Evolutionary conservation across 108 stramenopile species (phyloP), one percentile per base, ranked within the genome.

Genomic region (Nitzschia putrida): DNA sequence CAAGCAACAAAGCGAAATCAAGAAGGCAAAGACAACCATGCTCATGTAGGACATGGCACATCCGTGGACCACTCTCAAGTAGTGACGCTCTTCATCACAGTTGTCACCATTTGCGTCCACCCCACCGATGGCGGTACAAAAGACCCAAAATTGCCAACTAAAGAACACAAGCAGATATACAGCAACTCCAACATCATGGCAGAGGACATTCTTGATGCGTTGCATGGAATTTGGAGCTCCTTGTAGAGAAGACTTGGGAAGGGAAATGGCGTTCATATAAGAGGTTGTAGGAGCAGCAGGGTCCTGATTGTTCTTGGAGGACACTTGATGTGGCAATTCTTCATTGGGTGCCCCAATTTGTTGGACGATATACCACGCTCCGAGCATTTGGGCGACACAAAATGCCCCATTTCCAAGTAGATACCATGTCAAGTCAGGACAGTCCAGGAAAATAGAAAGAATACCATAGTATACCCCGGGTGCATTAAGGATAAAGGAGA

Each of bases 171-270:
- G 29, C 37, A 90, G 87, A 70, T 90, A 90, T 4, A 90, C 42
- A 10, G 88, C 88, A 52, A 90, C 77, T 7, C 66, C 45, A n/a
- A 78, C 83, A 64, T 90, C 88, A 45, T 90, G 74, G 61, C 86
- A 90, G n/a, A 90, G 63, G 39, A 86, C 74, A 44, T 90, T 73
- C 60, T 82, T 73, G n/a, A 82, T 73, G 11, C 86, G 82, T 26
- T 57, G 21, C n/a, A 68, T 72, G 18, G 71, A 61, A 60, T 76
- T 73, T 21, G 65, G 56, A 39, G 41, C 76, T 18, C 73, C 76
- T 21, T 59, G 57, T 12, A 52, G 57, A 59, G 59, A 12, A 0
- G 47, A 29, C 9, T 56, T 73, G 23, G 68, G 41, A 22, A 78
- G n/a, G 39, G 29, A 45, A 37, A 66, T 60, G 29, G 29, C 29